These are phyloP conservation scores for Dillenia suffruticosa DNA, from an alignment of 164 flowering plant species.

Conservation along the genomic window DNA sequence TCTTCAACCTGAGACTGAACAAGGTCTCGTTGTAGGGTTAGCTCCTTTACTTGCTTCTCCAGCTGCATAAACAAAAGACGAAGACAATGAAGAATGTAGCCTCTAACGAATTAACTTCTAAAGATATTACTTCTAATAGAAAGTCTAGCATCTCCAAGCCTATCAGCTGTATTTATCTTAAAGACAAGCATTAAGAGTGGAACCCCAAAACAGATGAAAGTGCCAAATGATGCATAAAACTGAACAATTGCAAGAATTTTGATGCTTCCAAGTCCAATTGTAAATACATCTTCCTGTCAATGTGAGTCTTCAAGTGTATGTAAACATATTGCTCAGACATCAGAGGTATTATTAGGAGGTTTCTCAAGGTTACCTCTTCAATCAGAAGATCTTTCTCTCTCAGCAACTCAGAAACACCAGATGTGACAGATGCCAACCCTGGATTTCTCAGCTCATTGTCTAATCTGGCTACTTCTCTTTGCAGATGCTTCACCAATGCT, in stretches of 20 bases:
- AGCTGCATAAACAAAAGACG: conserved; percentile 40
- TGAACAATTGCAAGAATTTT: too few relatives aligned
- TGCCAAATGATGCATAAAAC: too few relatives aligned
- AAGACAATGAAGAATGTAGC: conserved; percentile 9
- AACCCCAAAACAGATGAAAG: too few relatives aligned
- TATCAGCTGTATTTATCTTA: too few relatives aligned
- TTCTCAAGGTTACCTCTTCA: conserved; percentile 54
- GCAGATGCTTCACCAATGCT: conserved; percentile 82
- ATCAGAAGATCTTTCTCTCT: conserved; percentile 86
- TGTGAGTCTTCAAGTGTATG: too few relatives aligned
- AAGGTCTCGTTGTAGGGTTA: conserved; percentile 70
- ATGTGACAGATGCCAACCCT: conserved; percentile 20
- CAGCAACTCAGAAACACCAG: conserved; percentile 36
- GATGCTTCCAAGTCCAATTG: too few relatives aligned
- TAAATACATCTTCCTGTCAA: too few relatives aligned
- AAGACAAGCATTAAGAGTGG: too few relatives aligned
- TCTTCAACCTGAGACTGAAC: conserved; percentile 87
- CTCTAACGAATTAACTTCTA: neutral
- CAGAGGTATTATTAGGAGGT: too few relatives aligned
- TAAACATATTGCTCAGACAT: too few relatives aligned
- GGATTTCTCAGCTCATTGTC: conserved; percentile 60
- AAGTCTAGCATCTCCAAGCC: too few relatives aligned
- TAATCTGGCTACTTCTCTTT: conserved; percentile 70
- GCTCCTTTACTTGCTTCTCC: conserved; percentile 78
- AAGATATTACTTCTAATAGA: too few relatives aligned